These are phyloP conservation scores for Aurinia saxatilis DNA, from an alignment of 345 rosid genomes.

Conservation along the genomic window DNA sequence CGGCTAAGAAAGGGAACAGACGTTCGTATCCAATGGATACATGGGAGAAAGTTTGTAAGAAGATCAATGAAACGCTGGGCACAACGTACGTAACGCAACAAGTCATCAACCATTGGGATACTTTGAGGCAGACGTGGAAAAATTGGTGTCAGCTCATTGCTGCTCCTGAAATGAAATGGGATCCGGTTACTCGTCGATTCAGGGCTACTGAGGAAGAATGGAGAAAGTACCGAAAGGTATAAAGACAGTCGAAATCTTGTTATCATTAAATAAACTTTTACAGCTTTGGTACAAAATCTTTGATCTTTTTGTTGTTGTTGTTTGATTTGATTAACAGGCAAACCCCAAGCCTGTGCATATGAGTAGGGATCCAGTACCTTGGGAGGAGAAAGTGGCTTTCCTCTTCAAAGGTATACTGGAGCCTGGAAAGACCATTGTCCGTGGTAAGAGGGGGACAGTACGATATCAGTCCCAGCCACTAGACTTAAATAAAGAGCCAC, in stretches of 20 bases:
- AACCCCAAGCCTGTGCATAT: constrained; percentile 33
- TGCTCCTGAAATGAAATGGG: constrained; percentile 42
- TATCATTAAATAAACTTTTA: too few species aligned
- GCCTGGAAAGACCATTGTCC: constrained; percentile 25
- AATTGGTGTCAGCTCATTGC: constrained; percentile 38
- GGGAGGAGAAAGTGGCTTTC: constrained; percentile 33
- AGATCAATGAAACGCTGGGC: constrained; percentile 36
- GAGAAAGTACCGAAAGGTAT: constrained; percentile 25
- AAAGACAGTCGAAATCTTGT: too few species aligned
- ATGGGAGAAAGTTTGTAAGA: too few species aligned
- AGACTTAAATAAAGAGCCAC: constrained; percentile 29
- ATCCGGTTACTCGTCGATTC: constrained; percentile 27
- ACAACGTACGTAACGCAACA: constrained; percentile 27
- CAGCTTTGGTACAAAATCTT: too few species aligned
- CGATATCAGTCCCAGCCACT: constrained; percentile 13
- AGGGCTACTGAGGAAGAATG: constrained; percentile 40
- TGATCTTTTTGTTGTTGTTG: too few species aligned
- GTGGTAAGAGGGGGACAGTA: constrained; percentile 22
- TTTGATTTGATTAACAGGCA: too few species aligned
- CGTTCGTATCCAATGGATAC: too few species aligned
- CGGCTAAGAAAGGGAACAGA: too few species aligned
- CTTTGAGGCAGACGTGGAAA: constrained; percentile 41
- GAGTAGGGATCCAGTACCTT: constrained; percentile 26
- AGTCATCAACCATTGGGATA: constrained; percentile 40
- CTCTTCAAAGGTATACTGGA: constrained; percentile 29